Percentiles rank a stretch among this genome's conserved stretches.
These are phyloP conservation scores for Punica granatum DNA, from an alignment of 345 rosid genomes.

Conservation along the genomic window DNA sequence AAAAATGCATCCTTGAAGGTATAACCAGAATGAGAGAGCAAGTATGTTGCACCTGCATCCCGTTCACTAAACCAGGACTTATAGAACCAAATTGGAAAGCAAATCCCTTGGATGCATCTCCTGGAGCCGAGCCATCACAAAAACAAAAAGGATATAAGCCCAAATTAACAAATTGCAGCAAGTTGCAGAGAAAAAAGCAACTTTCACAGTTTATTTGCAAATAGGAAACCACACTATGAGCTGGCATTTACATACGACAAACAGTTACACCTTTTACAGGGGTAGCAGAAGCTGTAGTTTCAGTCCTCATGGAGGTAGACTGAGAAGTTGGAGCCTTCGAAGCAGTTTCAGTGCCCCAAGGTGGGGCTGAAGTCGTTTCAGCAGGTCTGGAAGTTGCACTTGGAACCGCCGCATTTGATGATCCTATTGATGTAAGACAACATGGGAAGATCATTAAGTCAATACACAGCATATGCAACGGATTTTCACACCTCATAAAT, in stretches of 20 bases:
- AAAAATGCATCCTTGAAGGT: neutral
- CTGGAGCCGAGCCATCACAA: conserved; percentile 25
- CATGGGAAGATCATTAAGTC: neutral
- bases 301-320: conserved; percentile 49
- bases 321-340: conserved; percentile 88
- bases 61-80: conserved; percentile 69
- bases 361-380: conserved; percentile 29
- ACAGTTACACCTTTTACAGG: conserved; percentile 47
- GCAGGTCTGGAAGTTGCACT: conserved; percentile 28
- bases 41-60: conserved; percentile 53
- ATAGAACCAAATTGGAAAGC: conserved; percentile 85
- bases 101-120: conserved; percentile 58
- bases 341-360: conserved; percentile 40
- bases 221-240: neutral
- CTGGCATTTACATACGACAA: neutral
- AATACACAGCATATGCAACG: too few relatives aligned
- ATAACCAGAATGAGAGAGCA: neutral
- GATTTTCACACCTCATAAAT: too few relatives aligned
- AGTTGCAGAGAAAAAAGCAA: neutral
- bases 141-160: conserved; percentile 2
- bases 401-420: conserved; percentile 36
- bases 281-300: conserved; percentile 21
- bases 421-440: conserved; percentile 18
- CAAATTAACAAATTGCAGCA: neutral
- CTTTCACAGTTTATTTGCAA: neutral